Evolutionary conservation across 2,329 filamentous ascomycete genomes (phyloP).

Genomic region (Coleophoma eucalyptorum): DNA sequence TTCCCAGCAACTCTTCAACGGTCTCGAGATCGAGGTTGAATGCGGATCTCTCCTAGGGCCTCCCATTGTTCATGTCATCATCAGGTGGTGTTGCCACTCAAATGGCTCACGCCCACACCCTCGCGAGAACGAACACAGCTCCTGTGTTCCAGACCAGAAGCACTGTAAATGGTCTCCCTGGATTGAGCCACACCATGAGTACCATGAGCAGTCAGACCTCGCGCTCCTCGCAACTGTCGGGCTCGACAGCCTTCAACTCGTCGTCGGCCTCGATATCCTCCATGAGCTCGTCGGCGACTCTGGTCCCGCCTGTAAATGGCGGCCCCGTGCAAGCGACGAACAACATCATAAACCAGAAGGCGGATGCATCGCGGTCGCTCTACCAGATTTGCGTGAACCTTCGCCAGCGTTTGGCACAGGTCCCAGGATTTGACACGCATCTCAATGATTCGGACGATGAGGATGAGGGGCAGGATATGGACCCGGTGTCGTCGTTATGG

Average conservation of each 20-base stretch:
- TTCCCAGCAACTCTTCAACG: no score
- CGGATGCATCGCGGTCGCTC: constrained; percentile 84
- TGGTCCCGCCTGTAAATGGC: constrained; percentile 38
- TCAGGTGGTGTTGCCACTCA: constrained; percentile 21
- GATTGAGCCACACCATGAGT: constrained; percentile 26
- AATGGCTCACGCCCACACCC: constrained; percentile 26
- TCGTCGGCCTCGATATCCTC: constrained; percentile 28
- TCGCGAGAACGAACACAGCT: constrained; percentile 26
- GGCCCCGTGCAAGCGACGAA: constrained; percentile 72
- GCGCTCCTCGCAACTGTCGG: constrained; percentile 59
- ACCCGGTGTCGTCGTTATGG: constrained; percentile 91
- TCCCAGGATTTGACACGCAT: constrained; percentile 77
- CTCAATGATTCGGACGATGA: constrained; percentile 69
- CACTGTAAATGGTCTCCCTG: constrained; percentile 13
- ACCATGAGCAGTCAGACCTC: constrained; percentile 28
- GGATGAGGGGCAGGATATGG: constrained; percentile 60
- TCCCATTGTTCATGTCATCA: constrained; percentile 21
- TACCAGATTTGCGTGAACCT: constrained; percentile 93
- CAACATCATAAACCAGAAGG: constrained; percentile 97
- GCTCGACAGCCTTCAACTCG: constrained; percentile 49
- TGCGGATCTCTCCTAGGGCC: constrained; percentile 9
- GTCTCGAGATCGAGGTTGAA: constrained; percentile 6
- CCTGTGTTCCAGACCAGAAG: constrained; percentile 20
- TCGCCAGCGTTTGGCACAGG: constrained; percentile 74
- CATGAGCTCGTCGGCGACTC: constrained; percentile 25